These are phyloP conservation scores for Scenedesmus sp. DNA, from an alignment of 163 green algal species.

Conservation along the genomic window DNA sequence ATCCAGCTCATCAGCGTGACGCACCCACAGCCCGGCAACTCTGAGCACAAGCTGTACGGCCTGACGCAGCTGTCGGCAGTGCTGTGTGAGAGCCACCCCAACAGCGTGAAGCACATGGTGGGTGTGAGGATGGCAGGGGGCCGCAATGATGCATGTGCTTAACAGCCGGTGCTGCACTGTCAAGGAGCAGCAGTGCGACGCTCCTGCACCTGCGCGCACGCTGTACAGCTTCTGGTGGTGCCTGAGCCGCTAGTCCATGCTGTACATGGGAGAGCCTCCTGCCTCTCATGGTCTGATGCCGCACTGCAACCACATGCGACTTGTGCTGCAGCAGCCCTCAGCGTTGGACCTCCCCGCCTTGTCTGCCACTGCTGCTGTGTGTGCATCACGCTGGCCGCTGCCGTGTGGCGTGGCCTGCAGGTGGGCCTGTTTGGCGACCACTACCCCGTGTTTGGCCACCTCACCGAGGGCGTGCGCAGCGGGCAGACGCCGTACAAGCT, in stretches of 20 bases:
- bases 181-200: too few species aligned
- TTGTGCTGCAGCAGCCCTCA: too few species aligned
- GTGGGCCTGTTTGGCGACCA: slow-evolving; percentile 48
- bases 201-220: too few species aligned
- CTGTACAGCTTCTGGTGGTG: too few species aligned
- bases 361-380: slow-evolving; percentile 32
- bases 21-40: not conserved
- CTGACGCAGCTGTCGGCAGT: slow-evolving; percentile 52
- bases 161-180: not conserved
- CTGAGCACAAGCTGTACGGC: not conserved
- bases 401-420: not conserved
- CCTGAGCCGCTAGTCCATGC: too few species aligned
- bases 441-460: not conserved
- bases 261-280: too few species aligned
- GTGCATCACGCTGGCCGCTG: too few species aligned
- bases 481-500: slow-evolving; percentile 53
- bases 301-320: too few species aligned
- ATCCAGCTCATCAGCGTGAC: slow-evolving; percentile 20
- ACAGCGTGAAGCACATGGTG: slow-evolving; percentile 55
- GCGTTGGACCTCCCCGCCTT: not conserved
- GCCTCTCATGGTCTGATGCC: too few species aligned
- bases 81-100: slow-evolving; percentile 45
- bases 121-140: not conserved
- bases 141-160: too few species aligned
- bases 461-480: slow-evolving; percentile 41